phyloP scores from a whole-genome alignment of 148 eudicot genomes.

The Suaeda aralocaspica region DNA sequence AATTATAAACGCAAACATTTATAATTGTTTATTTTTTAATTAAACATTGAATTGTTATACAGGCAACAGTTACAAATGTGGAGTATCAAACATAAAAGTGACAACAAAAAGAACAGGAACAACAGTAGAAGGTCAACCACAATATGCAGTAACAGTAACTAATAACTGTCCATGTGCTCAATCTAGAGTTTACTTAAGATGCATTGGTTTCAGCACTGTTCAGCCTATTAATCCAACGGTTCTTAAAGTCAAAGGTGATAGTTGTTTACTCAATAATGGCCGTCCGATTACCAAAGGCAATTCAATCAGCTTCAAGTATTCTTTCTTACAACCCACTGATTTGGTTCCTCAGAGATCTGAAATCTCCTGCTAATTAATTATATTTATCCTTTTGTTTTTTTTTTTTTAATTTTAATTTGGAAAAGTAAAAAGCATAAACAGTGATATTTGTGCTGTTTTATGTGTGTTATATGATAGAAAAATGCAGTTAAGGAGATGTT shows the following conservation, averaged over 20 bases:
- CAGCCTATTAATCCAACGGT: conserved; percentile 24
- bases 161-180: conserved; percentile 35
- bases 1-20: no score
- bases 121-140: conserved; percentile 34
- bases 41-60: background rate
- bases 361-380: conserved; percentile 25
- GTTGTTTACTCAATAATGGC: conserved; percentile 32
- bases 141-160: conserved; percentile 25
- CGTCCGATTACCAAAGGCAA: conserved; percentile 26
- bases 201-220: conserved; percentile 33
- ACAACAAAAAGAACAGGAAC: conserved; percentile 34
- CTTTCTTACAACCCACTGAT: conserved; percentile 37
- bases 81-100: conserved; percentile 30
- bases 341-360: conserved; percentile 34
- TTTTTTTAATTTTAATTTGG: background rate
- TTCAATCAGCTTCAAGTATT: conserved; percentile 29
- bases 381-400: background rate
- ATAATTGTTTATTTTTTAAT: no score
- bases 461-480: conserved; percentile 8
- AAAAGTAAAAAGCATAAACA: background rate
- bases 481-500: conserved; percentile 30
- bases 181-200: conserved; percentile 28
- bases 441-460: conserved; percentile 6
- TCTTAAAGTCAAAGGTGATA: conserved; percentile 28
- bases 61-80: conserved; percentile 28